Percentiles rank a stretch among this genome's conserved stretches.
These are phyloP conservation scores for Aureobasidium sp. DNA, from an alignment of 2,329 filamentous ascomycete species.

Conservation along the genomic window DNA sequence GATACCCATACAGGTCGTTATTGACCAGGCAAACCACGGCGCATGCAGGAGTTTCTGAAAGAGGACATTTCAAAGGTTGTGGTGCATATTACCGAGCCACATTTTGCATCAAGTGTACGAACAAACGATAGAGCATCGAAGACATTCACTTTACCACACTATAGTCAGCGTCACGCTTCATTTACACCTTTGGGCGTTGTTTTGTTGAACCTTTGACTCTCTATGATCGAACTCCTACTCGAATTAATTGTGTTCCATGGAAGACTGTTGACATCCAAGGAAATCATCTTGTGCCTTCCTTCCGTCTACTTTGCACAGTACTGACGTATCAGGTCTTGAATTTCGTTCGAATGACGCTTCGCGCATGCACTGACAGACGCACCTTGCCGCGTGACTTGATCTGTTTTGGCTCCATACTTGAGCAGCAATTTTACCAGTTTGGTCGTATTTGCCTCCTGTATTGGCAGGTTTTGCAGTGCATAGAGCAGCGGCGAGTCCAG, in stretches of 20 bases:
- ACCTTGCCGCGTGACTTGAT: neutral
- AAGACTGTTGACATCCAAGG: too few species aligned
- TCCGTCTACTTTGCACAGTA: neutral
- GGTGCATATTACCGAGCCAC: constrained; percentile 1
- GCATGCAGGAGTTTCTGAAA: constrained; percentile 12
- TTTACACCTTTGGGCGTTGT: too few species aligned
- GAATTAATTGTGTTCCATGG: too few species aligned
- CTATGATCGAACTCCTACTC: too few species aligned
- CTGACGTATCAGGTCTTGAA: neutral
- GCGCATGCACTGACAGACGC: neutral
- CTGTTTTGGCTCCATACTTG: neutral
- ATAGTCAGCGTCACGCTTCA: too few species aligned
- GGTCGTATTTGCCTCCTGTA: neutral
- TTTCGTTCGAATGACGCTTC: neutral
- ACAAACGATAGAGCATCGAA: neutral
- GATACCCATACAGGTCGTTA: constrained; percentile 7
- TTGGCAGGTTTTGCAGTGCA: neutral
- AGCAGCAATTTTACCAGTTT: neutral
- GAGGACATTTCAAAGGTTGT: neutral
- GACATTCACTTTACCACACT: neutral
- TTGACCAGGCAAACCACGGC: neutral
- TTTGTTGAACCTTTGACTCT: too few species aligned
- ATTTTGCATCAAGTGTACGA: neutral
- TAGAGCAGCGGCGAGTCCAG: neutral
- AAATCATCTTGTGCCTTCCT: too few species aligned